phyloP scores from a whole-genome alignment of 1,284 basidiomycete species.

The Ustilago loliicola region DNA sequence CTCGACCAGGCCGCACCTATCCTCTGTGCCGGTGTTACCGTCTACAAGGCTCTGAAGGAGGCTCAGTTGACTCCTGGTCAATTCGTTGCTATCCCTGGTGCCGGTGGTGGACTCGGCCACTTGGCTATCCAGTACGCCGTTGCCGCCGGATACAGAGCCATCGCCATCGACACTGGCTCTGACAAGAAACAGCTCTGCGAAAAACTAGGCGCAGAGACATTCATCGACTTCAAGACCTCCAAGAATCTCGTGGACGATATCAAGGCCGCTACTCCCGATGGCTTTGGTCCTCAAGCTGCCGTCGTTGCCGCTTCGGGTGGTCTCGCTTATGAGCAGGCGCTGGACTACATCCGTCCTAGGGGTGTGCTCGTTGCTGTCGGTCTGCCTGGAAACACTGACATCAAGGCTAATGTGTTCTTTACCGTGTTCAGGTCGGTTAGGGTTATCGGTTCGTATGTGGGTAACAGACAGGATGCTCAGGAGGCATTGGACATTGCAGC shows the following conservation, averaged over 20 bases:
- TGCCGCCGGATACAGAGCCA: conserved; percentile 76
- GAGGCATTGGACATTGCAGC: conserved; percentile 79
- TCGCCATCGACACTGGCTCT: conserved; percentile 83
- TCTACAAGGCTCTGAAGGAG: conserved; percentile 87
- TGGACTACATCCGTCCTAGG: conserved; percentile 75
- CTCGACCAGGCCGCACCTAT: conserved; percentile 83
- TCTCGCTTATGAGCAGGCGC: conserved; percentile 79
- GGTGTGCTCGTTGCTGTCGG: conserved; percentile 82
- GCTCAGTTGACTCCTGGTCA: conserved; percentile 78
- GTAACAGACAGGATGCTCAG: conserved; percentile 70
- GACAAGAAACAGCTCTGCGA: conserved; percentile 81
- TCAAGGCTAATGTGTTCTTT: conserved; percentile 81
- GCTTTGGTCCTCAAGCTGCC: conserved; percentile 79
- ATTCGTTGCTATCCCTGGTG: conserved; percentile 84
- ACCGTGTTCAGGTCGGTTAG: conserved; percentile 74
- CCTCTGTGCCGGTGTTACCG: conserved; percentile 81
- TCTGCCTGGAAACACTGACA: conserved; percentile 76
- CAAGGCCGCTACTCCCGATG: conserved; percentile 76
- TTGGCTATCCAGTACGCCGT: conserved; percentile 62
- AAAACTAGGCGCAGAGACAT: conserved; percentile 81
- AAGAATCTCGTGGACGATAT: conserved; percentile 77
- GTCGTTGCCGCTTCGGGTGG: conserved; percentile 71
- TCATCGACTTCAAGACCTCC: conserved; percentile 80
- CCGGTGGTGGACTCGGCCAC: conserved; percentile 77
- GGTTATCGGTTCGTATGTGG: conserved; percentile 83